Conservation (phyloP, 176 grass and related monocot species). For the Phyllostachys edulis region DNA sequence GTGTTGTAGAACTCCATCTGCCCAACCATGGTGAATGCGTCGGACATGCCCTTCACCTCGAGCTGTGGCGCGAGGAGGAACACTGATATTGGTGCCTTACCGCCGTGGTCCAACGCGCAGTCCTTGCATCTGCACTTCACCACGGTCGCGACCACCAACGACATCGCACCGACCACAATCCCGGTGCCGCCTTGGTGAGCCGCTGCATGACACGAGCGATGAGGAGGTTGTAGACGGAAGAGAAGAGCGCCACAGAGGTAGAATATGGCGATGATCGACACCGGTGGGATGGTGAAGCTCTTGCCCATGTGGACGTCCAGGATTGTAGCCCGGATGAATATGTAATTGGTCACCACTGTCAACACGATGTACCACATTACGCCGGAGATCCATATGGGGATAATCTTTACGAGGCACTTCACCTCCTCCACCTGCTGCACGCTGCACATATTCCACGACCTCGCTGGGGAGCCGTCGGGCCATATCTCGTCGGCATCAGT, state of each 20-base stretch:
- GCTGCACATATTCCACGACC: constrained; percentile 48
- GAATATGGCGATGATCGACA: constrained; percentile 27
- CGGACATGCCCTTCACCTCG: constrained; percentile 38
- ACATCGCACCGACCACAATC: neutral
- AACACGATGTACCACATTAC: constrained; percentile 35
- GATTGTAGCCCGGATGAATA: neutral
- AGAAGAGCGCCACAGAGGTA: constrained; percentile 32
- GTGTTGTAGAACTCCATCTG: constrained; percentile 69
- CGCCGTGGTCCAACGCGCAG: constrained; percentile 35
- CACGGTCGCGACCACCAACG: constrained; percentile 21
- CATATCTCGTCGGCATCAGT: constrained; percentile 34
- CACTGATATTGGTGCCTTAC: constrained; percentile 41
- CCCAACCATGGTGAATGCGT: constrained; percentile 35
- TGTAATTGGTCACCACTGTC: constrained; percentile 27
- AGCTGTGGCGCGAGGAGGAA: constrained; percentile 57
- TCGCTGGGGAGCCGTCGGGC: constrained; percentile 19
- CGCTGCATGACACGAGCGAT: neutral
- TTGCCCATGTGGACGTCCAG: constrained; percentile 54
- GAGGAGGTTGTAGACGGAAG: constrained; percentile 43
- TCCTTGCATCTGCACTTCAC: constrained; percentile 9
- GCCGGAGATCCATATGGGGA: constrained; percentile 51
- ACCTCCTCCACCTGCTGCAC: constrained; percentile 60
- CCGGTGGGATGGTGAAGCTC: constrained; percentile 37
- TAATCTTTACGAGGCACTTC: constrained; percentile 33
- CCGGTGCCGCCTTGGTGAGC: neutral